These are phyloP conservation scores for Elsinoe fawcettii DNA, from an alignment of 2,329 filamentous ascomycete species.

Conservation along the genomic window DNA sequence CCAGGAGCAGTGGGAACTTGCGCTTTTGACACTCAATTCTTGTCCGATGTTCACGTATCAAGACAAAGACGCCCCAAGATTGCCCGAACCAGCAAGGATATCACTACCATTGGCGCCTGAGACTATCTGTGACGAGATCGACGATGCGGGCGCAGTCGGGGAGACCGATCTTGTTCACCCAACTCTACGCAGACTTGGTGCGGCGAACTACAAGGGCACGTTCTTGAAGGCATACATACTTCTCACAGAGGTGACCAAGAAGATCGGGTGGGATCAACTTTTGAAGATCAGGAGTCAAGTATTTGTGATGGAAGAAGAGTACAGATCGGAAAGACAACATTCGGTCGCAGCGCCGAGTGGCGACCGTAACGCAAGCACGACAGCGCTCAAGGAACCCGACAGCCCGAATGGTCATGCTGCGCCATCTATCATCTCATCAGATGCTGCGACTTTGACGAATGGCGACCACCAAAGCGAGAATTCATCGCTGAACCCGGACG, in stretches of 20 bases:
- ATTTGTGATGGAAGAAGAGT: conserved; percentile 99
- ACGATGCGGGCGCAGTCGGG: conserved; percentile 71
- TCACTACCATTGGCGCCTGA: conserved; percentile 80
- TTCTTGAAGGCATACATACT: conserved; percentile 93
- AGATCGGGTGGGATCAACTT: conserved; percentile 96
- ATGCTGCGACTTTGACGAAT: conserved; percentile 27
- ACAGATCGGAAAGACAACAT: conserved; percentile 76
- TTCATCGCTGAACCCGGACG: conserved; percentile 27
- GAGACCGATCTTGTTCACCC: conserved; percentile 82
- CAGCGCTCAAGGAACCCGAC: conserved; percentile 66
- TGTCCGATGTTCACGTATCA: conserved; percentile 99
- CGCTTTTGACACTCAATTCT: conserved; percentile 89
- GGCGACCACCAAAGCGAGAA: conserved; percentile 25
- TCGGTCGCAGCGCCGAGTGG: conserved; percentile 38
- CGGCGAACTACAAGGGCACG: conserved; percentile 84
- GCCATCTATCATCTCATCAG: conserved; percentile 27
- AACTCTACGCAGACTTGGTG: conserved; percentile 75
- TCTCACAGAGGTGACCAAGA: conserved; percentile 88
- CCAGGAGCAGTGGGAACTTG: conserved; percentile 94
- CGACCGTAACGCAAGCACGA: conserved; percentile 69
- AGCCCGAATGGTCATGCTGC: conserved; percentile 31
- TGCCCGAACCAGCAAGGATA: conserved; percentile 87
- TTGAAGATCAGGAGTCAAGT: conserved; percentile 92
- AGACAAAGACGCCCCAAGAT: conserved; percentile 89
- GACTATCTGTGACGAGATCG: conserved; percentile 89